phyloP scores from a whole-genome alignment of 768 basidiomycete genomes.

The Podaxis sp. region DNA sequence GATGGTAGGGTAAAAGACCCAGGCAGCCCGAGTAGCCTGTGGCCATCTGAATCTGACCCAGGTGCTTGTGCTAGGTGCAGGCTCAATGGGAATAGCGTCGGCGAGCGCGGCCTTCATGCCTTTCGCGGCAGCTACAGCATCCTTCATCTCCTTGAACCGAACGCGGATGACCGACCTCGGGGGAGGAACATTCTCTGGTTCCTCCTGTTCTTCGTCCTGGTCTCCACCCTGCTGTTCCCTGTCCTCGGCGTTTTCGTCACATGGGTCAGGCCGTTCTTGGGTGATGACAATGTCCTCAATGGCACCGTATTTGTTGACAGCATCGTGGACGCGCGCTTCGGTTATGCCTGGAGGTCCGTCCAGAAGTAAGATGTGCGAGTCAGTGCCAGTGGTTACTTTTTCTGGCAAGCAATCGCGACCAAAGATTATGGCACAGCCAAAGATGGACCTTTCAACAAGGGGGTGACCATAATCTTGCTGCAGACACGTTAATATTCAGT shows the following conservation, averaged over 20 bases:
- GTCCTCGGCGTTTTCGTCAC: not conserved
- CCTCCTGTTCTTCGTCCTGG: not conserved
- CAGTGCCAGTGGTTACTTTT: constrained; percentile 35
- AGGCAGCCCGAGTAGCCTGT: constrained; percentile 41
- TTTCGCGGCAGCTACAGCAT: constrained; percentile 7
- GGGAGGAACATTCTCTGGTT: not conserved
- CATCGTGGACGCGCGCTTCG: constrained; percentile 13
- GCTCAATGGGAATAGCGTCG: constrained; percentile 5
- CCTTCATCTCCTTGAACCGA: constrained; percentile 12
- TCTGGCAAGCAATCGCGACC: constrained; percentile 32
- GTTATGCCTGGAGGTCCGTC: constrained; percentile 6
- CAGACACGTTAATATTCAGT: not conserved
- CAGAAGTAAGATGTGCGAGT: constrained; percentile 24
- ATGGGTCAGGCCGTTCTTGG: not conserved
- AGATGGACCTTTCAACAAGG: constrained; percentile 22
- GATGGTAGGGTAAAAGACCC: constrained; percentile 45
- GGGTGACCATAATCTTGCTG: constrained; percentile 12
- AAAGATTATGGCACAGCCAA: constrained; percentile 30
- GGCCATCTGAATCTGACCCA: constrained; percentile 45
- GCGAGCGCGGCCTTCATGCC: not conserved
- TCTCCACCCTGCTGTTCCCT: not conserved
- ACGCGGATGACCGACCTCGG: not conserved
- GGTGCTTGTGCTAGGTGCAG: constrained; percentile 1
- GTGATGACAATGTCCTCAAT: constrained; percentile 13
- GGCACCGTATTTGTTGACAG: constrained; percentile 8